Conservation (phyloP, 257 asterid genomes). For the Nicotiana tomentosiformis region DNA sequence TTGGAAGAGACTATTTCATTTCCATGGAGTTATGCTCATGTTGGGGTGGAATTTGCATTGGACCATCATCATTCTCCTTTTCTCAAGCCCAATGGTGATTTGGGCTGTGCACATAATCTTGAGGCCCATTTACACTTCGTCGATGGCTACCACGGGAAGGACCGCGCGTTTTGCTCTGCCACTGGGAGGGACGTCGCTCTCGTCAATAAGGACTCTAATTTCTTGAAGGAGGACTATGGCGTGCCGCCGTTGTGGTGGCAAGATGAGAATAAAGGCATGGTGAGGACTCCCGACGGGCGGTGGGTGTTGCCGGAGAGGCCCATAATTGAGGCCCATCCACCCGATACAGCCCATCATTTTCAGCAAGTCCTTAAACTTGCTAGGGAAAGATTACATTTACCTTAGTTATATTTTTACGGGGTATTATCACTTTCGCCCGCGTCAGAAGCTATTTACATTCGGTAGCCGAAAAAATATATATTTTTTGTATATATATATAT, state of each 20-base stretch:
- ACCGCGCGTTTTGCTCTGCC: conserved; percentile 19
- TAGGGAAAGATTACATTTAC: conserved; percentile 26
- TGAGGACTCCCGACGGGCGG: conserved; percentile 43
- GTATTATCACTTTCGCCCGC: too few relatives aligned
- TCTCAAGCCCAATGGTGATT: conserved; percentile 32
- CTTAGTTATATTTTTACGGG: background rate
- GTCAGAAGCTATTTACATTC: too few relatives aligned
- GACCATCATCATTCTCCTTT: conserved; percentile 56
- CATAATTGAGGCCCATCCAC: conserved; percentile 58
- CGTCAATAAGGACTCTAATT: conserved; percentile 55
- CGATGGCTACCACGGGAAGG: conserved; percentile 61
- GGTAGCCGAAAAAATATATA: too few relatives aligned
- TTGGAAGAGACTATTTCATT: conserved; percentile 43
- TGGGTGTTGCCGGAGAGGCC: conserved; percentile 71
- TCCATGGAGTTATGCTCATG: conserved; percentile 88
- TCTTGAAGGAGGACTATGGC: conserved; percentile 41
- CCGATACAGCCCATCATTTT: conserved; percentile 77
- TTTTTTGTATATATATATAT: too few relatives aligned
- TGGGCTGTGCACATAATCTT: conserved; percentile 49
- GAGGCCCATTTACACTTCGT: conserved; percentile 64
- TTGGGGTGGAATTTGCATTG: conserved; percentile 52
- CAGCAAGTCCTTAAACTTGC: conserved; percentile 60
- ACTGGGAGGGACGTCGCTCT: conserved; percentile 56
- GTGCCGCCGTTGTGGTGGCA: conserved; percentile 81
- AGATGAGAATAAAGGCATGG: conserved; percentile 81